These are phyloP conservation scores for Urochloa ruziziensis DNA, from an alignment of 176 grass and related monocot genomes.

Conservation along the genomic window DNA sequence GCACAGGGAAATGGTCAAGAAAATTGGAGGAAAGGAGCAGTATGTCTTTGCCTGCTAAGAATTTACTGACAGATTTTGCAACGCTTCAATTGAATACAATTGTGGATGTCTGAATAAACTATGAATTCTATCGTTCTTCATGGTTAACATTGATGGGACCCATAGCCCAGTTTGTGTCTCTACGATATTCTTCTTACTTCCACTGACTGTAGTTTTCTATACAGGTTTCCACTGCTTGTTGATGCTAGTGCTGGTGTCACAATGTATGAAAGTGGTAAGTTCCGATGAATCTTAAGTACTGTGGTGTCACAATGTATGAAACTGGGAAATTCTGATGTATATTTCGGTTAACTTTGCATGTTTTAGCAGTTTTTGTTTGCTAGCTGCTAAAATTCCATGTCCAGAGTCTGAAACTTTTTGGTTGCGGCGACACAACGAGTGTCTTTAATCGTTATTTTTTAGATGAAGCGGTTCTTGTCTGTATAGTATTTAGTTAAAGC, in stretches of 20 bases:
- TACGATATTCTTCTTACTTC: background rate
- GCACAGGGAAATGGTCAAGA: constrained; percentile 71
- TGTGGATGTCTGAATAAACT: background rate
- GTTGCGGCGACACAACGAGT: background rate
- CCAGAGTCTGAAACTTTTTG: background rate
- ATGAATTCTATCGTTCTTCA: background rate
- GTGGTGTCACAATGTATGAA: constrained; percentile 92
- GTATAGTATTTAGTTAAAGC: background rate
- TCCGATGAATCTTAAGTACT: constrained; percentile 16
- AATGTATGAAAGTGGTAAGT: constrained; percentile 96
- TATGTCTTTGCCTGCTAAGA: constrained; percentile 43
- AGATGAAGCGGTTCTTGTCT: background rate
- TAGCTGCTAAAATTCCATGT: background rate
- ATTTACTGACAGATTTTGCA: constrained; percentile 14
- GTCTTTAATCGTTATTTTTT: background rate
- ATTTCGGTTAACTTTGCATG: background rate
- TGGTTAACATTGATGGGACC: background rate
- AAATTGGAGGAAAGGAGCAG: constrained; percentile 92
- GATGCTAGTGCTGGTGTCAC: constrained; percentile 71
- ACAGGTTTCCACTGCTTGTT: constrained; percentile 92
- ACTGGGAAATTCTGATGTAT: constrained; percentile 84
- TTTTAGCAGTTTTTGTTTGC: background rate
- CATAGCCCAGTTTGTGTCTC: background rate
- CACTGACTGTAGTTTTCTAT: constrained; percentile 3
- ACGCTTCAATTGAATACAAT: background rate